A percentile compares a stretch with the other conserved stretches of the same genome.
Conservation (phyloP, 306 rosid genomes). For the Betula pendula region DNA sequence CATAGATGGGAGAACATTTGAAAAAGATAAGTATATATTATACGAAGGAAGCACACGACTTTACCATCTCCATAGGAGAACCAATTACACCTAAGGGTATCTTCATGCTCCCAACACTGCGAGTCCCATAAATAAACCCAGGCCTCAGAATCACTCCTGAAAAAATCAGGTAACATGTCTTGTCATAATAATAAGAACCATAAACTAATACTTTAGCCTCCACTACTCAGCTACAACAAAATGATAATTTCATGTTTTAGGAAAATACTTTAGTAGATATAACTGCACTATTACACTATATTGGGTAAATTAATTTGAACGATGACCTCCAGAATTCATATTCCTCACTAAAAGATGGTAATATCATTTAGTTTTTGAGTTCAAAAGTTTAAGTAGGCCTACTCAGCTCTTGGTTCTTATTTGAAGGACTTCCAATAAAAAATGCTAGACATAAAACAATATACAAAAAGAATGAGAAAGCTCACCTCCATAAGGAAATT, state of each 20-base stretch:
- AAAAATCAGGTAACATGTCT: slow-evolving; percentile 31
- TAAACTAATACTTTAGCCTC: slow-evolving; percentile 3
- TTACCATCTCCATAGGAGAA: slow-evolving; percentile 89
- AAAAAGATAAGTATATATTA: not conserved
- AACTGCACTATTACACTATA: not conserved
- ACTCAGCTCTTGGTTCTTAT: not conserved
- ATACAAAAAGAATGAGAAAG: slow-evolving; percentile 16
- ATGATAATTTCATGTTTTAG: not conserved
- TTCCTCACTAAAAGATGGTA: not conserved
- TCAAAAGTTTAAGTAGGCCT: not conserved
- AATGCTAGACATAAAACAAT: slow-evolving; percentile 10
- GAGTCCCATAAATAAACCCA: slow-evolving; percentile 94
- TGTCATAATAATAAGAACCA: slow-evolving; percentile 9
- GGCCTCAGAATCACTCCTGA: slow-evolving; percentile 95
- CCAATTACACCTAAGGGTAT: slow-evolving; percentile 82
- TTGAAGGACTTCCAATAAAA: not conserved
- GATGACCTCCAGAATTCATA: not conserved
- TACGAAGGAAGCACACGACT: slow-evolving; percentile 24
- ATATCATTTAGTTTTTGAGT: not conserved
- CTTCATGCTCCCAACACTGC: slow-evolving; percentile 77
- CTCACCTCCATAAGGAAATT: slow-evolving; percentile 82
- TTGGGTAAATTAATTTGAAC: not conserved
- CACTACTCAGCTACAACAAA: not conserved
- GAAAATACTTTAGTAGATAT: not conserved
- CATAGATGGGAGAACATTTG: not conserved